phyloP scores from a whole-genome alignment of 306 rosid species.

The Trifolium fragiferum region DNA sequence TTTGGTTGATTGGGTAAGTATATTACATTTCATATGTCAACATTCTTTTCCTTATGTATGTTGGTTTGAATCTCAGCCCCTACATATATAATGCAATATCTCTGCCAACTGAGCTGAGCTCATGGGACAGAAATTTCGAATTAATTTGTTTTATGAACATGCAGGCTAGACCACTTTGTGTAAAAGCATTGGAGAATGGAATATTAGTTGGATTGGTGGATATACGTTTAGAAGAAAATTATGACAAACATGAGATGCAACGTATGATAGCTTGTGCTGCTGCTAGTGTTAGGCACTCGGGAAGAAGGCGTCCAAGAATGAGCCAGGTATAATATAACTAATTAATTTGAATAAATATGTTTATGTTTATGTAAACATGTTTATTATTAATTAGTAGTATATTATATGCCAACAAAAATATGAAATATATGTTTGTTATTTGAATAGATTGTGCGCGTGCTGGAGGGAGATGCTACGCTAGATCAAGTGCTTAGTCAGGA shows the following conservation, averaged over 20 bases:
- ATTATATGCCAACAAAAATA: neutral
- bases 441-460: conserved; percentile 67
- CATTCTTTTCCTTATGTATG: neutral
- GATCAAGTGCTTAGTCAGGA: conserved; percentile 61
- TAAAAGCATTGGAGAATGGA: conserved; percentile 54
- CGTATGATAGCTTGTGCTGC: conserved; percentile 86
- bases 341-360: neutral
- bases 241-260: conserved; percentile 54
- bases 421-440: conserved; percentile 9
- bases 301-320: conserved; percentile 80
- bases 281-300: conserved; percentile 69
- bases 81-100: too few relatives aligned
- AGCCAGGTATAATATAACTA: conserved; percentile 61
- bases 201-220: conserved; percentile 60
- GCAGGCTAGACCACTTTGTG: conserved; percentile 79
- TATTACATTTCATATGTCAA: neutral
- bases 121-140: neutral
- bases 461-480: conserved; percentile 80
- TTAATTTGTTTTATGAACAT: conserved; percentile 14
- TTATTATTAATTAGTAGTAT: neutral
- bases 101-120: too few relatives aligned
- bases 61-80: too few relatives aligned
- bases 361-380: neutral
- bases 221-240: conserved; percentile 61
- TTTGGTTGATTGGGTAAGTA: conserved; percentile 84